Conservation (phyloP, 306 rosid species). For the Mimosa pudica region DNA sequence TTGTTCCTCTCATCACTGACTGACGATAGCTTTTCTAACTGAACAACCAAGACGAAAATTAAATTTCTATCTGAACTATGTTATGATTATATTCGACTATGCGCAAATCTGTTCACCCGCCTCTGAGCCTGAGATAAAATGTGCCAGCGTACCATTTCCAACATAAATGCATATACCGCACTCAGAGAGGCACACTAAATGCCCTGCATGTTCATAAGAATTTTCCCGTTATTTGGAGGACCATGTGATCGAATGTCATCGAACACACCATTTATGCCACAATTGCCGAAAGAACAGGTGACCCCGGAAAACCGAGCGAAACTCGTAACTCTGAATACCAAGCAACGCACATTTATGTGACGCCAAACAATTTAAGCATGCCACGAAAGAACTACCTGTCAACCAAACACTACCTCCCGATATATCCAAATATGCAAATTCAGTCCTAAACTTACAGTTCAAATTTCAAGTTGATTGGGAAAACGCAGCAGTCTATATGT, state of each 20-base stretch:
- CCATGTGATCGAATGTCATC: background rate
- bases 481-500: background rate
- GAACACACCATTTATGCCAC: background rate
- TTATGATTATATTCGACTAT: background rate
- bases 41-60: background rate
- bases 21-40: background rate
- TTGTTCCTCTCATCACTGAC: background rate
- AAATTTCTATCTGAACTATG: too few relatives aligned
- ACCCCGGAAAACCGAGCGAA: background rate
- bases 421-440: background rate
- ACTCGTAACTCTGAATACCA: background rate
- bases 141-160: background rate
- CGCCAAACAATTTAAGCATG: conserved; percentile 1
- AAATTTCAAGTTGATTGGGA: background rate
- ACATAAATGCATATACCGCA: background rate
- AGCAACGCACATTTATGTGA: conserved; percentile 7
- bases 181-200: background rate
- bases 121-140: background rate
- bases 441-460: background rate
- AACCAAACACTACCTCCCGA: background rate
- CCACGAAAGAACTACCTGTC: background rate
- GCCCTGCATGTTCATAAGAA: background rate
- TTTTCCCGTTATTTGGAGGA: background rate
- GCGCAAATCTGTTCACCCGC: background rate
- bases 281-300: conserved; percentile 1